A percentile compares a stretch with the other conserved stretches of the same genome.
phyloP scores from a whole-genome alignment of 495 filamentous ascomycete genomes.

The Pseudoneurospora amorphoporcata region DNA sequence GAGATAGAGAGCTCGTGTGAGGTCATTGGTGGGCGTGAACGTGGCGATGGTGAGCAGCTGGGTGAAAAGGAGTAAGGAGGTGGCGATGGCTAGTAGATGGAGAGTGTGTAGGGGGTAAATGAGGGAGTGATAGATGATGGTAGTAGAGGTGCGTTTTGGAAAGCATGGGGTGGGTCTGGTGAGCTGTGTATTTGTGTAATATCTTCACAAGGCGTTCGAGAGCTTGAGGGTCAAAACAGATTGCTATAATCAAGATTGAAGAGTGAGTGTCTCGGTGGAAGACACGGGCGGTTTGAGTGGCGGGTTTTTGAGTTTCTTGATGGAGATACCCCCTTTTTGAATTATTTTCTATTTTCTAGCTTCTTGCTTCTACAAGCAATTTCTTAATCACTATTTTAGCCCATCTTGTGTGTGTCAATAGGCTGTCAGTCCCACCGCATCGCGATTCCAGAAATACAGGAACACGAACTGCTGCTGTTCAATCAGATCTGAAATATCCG shows the following conservation, averaged over 20 bases:
- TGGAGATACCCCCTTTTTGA: neutral
- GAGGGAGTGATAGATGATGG: neutral
- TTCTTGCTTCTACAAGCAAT: neutral
- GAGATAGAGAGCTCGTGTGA: neutral
- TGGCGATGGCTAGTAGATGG: neutral
- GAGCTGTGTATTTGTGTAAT: neutral
- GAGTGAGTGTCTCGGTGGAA: neutral
- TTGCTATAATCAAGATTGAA: neutral
- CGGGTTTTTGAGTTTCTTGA: neutral
- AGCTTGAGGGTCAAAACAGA: neutral
- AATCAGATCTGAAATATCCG: no score
- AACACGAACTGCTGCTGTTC: no score
- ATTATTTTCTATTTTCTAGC: neutral
- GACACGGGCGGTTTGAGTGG: neutral
- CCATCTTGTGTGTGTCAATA: neutral
- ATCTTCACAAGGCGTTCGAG: neutral
- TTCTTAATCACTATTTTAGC: neutral
- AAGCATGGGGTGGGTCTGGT: neutral
- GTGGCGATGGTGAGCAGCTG: neutral
- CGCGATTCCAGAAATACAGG: no score
- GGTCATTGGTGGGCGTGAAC: neutral
- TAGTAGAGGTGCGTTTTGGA: neutral
- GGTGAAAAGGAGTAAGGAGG: neutral
- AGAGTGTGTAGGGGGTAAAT: slow-evolving; percentile 1
- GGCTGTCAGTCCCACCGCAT: no score